phyloP scores from a whole-genome alignment of 1,139 yeast genomes.

The Diutina rugosa region DNA sequence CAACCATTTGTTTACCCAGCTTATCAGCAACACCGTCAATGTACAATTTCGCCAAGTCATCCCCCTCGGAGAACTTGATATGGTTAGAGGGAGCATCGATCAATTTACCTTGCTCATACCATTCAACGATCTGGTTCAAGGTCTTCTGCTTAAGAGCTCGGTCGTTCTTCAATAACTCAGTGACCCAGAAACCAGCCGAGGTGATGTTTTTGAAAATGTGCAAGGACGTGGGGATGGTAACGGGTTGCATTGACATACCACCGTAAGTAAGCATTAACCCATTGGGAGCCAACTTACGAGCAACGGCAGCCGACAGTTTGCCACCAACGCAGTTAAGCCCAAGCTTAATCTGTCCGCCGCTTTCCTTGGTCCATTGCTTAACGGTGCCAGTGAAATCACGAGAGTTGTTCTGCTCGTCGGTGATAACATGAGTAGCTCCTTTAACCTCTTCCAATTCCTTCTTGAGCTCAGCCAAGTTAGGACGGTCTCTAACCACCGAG shows the following conservation, averaged over 20 bases:
- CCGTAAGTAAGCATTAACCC: slow-evolving; percentile 86
- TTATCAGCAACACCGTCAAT: slow-evolving; percentile 37
- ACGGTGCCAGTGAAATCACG: slow-evolving; percentile 49
- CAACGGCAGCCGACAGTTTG: slow-evolving; percentile 63
- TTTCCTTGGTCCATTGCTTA: slow-evolving; percentile 49
- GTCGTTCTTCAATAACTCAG: slow-evolving; percentile 57
- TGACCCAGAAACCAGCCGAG: slow-evolving; percentile 89
- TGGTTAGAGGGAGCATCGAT: slow-evolving; percentile 48
- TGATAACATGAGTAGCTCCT: slow-evolving; percentile 85
- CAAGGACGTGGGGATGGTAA: slow-evolving; percentile 73
- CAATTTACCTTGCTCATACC: slow-evolving; percentile 54
- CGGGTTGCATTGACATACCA: slow-evolving; percentile 96
- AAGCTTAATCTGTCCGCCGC: slow-evolving; percentile 46
- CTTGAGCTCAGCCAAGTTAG: slow-evolving; percentile 51
- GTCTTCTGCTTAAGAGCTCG: slow-evolving; percentile 50
- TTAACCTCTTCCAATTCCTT: slow-evolving; percentile 36
- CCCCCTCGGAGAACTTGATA: slow-evolving; percentile 27
- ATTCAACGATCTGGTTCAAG: slow-evolving; percentile 44
- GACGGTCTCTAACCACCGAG: slow-evolving; percentile 79
- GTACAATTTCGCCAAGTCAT: slow-evolving; percentile 40
- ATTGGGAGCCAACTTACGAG: slow-evolving; percentile 58
- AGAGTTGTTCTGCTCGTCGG: slow-evolving; percentile 72
- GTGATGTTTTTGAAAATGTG: slow-evolving; percentile 83
- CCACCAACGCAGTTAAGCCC: slow-evolving; percentile 95
- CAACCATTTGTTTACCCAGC: slow-evolving; percentile 29